Evolutionary conservation across 306 rosid species (phyloP).

Genomic region (Sophora flavescens): DNA sequence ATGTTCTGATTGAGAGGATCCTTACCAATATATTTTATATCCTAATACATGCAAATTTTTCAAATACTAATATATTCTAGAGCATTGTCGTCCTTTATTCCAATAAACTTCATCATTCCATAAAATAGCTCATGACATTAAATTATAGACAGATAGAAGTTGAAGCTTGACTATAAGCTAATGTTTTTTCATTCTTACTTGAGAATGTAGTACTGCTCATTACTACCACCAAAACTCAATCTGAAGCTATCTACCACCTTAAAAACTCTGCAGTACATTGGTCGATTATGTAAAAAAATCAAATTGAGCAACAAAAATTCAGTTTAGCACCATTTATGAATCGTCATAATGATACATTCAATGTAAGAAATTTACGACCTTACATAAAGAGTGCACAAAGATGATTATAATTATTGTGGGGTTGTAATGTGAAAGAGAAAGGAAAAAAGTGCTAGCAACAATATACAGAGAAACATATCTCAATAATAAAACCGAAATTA

Average conservation of each 20-base stretch:
- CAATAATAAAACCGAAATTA: no score
- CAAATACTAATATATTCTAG: background rate
- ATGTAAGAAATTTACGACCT: no score
- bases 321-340: no score
- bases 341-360: no score
- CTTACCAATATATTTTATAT: conserved; percentile 14
- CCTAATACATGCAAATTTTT: conserved; percentile 1
- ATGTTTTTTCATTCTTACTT: conserved; percentile 17
- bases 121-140: background rate
- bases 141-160: background rate
- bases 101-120: conserved; percentile 8
- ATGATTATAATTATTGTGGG: no score
- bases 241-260: conserved; percentile 62
- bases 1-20: conserved; percentile 9
- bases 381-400: no score
- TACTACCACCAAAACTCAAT: conserved; percentile 42
- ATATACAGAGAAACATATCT: no score
- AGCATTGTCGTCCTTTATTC: background rate
- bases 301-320: no score
- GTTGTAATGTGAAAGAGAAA: no score
- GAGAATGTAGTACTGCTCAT: conserved; percentile 59
- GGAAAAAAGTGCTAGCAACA: no score
- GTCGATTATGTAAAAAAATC: no score
- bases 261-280: no score
- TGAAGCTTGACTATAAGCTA: conserved; percentile 32